Percentiles rank a stretch among this genome's conserved stretches.
These are phyloP conservation scores for Chaetomium strumarium DNA, from an alignment of 2,329 filamentous ascomycete genomes.

Conservation along the genomic window DNA sequence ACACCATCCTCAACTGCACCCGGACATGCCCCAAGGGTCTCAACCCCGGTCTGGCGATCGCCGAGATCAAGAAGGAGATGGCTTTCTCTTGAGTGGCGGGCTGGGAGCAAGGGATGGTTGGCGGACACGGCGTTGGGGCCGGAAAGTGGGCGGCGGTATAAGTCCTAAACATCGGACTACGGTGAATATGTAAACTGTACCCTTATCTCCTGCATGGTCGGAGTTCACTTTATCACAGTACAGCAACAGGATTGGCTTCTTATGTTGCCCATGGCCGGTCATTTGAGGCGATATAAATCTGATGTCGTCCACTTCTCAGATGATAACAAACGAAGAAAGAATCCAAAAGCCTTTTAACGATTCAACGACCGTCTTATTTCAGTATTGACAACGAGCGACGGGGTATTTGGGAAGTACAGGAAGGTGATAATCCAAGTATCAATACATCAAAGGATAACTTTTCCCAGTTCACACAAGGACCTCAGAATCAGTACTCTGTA, in stretches of 20 bases:
- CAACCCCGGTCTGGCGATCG: slow-evolving; percentile 92
- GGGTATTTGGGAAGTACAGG: background rate
- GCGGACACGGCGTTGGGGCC: slow-evolving; percentile 1
- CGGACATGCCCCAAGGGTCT: slow-evolving; percentile 96
- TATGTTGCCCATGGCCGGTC: background rate
- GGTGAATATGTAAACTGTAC: slow-evolving; percentile 27
- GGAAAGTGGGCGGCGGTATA: slow-evolving; percentile 6
- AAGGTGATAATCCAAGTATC: background rate
- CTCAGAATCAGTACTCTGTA: too few species aligned
- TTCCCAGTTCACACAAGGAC: too few species aligned
- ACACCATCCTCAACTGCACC: slow-evolving; percentile 99
- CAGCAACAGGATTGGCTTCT: slow-evolving; percentile 12
- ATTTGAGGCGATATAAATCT: background rate
- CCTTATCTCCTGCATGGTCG: slow-evolving; percentile 29
- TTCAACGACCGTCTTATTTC: background rate
- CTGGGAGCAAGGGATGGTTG: background rate
- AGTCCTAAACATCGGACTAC: slow-evolving; percentile 10
- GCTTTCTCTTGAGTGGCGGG: slow-evolving; percentile 45
- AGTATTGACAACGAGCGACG: background rate
- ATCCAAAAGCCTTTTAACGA: background rate
- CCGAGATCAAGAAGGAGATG: slow-evolving; percentile 98
- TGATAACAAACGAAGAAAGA: background rate
- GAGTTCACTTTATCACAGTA: slow-evolving; percentile 31
- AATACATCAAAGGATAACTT: background rate
- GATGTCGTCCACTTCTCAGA: background rate